Evolutionary conservation across 495 filamentous ascomycete genomes (phyloP), one percentile per base, ranked within the genome.

Genomic region (Echria macrotheca): DNA sequence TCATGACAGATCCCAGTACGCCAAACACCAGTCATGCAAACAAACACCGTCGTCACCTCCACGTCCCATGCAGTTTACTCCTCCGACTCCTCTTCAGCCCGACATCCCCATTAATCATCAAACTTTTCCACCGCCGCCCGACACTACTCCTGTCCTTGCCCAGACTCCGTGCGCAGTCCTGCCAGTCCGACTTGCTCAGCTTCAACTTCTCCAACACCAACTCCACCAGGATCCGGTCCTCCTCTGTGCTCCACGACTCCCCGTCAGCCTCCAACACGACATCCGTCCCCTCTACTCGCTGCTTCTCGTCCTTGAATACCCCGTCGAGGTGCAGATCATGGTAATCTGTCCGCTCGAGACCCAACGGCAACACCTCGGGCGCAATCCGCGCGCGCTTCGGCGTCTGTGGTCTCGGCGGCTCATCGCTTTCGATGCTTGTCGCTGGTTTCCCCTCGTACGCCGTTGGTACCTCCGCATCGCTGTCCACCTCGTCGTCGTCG

Each of bases 141-240:
- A 87, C 68, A 50, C 79, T 84, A 15, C 72, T 70, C n/a, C 79
- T 66, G 57, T 85, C 81, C 60, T 80, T 84, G 17, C 80, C 78
- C 47, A 90, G 71, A 53, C 70, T 78, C 36, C 77, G 71, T 46
- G 86, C 86, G 67, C 86, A 90, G 49, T 89, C 85, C 38, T 87
- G 82, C 87, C 85, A 89, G 48, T 90, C 84, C 44, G 72, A 76
- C 63, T 81, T 82, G 33, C 78, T 80, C 19, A 90, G 78, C 52
- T 79, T 79, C 41, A 89, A 76, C 59, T 88, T 90, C 58, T 85
- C 81, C 2, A 90, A 71, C 25, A 90, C 85, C 22, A 88, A 68
- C 58, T 87, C 79, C 19, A 90, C 78, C 4, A 91, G 71, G 18
- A 81, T 75, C 43, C 82, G 70, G 63, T 90, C 86, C 54, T 89